phyloP scores from a whole-genome alignment of 1,284 basidiomycete species.

The Ganoderma meredithae region DNA sequence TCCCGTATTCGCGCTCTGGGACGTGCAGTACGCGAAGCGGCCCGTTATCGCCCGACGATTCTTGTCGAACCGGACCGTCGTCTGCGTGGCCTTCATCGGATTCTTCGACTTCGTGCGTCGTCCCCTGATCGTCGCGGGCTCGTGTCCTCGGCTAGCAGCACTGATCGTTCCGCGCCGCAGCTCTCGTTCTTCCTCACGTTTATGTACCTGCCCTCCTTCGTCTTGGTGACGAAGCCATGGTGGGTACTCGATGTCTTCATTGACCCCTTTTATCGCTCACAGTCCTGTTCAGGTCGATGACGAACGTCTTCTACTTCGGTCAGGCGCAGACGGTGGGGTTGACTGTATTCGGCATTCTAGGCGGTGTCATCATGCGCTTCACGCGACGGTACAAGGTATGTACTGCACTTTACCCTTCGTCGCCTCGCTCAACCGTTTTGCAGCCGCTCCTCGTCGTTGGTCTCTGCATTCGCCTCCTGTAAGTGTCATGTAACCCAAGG shows the following conservation, averaged over 20 bases:
- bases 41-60: slow-evolving; percentile 66
- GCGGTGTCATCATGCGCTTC: slow-evolving; percentile 64
- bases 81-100: slow-evolving; percentile 69
- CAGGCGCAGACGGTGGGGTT: slow-evolving; percentile 66
- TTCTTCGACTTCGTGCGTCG: slow-evolving; percentile 72
- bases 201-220: slow-evolving; percentile 68
- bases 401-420: background rate
- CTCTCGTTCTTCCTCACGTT: slow-evolving; percentile 69
- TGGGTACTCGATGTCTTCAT: slow-evolving; percentile 28
- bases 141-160: background rate
- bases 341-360: slow-evolving; percentile 70
- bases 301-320: slow-evolving; percentile 62
- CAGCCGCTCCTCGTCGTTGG: slow-evolving; percentile 72
- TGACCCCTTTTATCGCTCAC: background rate
- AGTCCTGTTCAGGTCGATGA: slow-evolving; percentile 49
- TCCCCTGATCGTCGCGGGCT: slow-evolving; percentile 7
- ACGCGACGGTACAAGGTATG: slow-evolving; percentile 60
- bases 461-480: slow-evolving; percentile 68
- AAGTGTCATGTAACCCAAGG: slow-evolving; percentile 20
- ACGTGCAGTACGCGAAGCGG: slow-evolving; percentile 54
- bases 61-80: slow-evolving; percentile 62
- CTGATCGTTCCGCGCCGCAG: slow-evolving; percentile 40
- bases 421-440: background rate
- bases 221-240: slow-evolving; percentile 70
- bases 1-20: slow-evolving; percentile 56